These are phyloP conservation scores for Alternaria gansuensis DNA, from an alignment of 2,329 filamentous ascomycete species.

Conservation along the genomic window DNA sequence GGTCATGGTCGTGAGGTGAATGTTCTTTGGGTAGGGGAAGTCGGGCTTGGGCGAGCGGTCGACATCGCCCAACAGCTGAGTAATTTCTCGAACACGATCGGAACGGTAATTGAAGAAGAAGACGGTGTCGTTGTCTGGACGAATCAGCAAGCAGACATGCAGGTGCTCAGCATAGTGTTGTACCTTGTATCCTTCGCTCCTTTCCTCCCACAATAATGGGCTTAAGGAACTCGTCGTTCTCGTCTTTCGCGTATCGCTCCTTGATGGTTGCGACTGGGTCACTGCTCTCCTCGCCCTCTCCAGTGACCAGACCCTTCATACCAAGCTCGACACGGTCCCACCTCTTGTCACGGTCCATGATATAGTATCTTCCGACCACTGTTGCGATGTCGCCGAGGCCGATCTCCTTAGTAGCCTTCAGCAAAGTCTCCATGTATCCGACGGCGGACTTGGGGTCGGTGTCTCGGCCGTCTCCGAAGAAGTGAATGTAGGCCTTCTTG, in stretches of 20 bases:
- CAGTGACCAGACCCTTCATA: slow-evolving; percentile 83
- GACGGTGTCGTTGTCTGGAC: slow-evolving; percentile 83
- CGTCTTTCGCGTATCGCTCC: slow-evolving; percentile 84
- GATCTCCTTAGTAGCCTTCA: slow-evolving; percentile 82
- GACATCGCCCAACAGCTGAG: slow-evolving; percentile 88
- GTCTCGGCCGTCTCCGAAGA: slow-evolving; percentile 97
- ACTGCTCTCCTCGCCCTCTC: slow-evolving; percentile 84
- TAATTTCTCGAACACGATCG: slow-evolving; percentile 95
- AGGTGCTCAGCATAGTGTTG: slow-evolving; percentile 36
- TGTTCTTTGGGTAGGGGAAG: slow-evolving; percentile 93
- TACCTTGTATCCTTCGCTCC: slow-evolving; percentile 84
- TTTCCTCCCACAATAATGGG: slow-evolving; percentile 93
- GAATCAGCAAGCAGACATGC: slow-evolving; percentile 41
- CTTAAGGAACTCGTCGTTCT: slow-evolving; percentile 98
- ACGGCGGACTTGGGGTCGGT: slow-evolving; percentile 95
- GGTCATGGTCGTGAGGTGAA: slow-evolving; percentile 92
- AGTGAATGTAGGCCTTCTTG: slow-evolving; percentile 96
- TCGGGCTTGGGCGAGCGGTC: slow-evolving; percentile 91
- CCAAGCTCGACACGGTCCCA: slow-evolving; percentile 95
- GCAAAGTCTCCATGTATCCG: slow-evolving; percentile 85
- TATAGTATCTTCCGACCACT: slow-evolving; percentile 94
- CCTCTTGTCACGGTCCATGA: slow-evolving; percentile 99
- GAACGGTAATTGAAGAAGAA: slow-evolving; percentile 99
- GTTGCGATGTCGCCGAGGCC: slow-evolving; percentile 89
- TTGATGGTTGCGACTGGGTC: slow-evolving; percentile 89